Conservation (phyloP, 2,329 filamentous ascomycete genomes). For the Chaetomiaceae sp. region DNA sequence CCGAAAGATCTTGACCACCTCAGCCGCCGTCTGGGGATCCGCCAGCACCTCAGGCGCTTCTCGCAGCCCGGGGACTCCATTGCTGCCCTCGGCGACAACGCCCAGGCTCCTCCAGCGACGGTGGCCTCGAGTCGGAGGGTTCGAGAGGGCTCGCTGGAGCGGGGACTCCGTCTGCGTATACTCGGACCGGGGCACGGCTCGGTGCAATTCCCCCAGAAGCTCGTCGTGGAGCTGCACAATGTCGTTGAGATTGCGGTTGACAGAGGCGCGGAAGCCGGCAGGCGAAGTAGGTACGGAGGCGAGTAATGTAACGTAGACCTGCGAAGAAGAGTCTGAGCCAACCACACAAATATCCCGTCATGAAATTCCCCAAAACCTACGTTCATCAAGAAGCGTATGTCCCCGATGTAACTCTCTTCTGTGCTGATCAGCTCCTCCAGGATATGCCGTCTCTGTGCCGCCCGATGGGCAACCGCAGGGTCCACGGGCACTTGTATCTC, state of each 20-base stretch:
- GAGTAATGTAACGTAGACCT: constrained; percentile 73
- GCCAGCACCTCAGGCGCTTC: constrained; percentile 48
- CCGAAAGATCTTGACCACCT: constrained; percentile 57
- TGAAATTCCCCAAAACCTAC: constrained; percentile 46
- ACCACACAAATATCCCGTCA: neutral
- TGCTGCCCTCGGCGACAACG: constrained; percentile 39
- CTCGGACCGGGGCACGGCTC: constrained; percentile 63
- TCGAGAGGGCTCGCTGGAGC: constrained; percentile 18
- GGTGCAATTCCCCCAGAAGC: constrained; percentile 69
- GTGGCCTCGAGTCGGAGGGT: constrained; percentile 31
- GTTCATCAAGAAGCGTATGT: constrained; percentile 80
- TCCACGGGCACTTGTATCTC: constrained; percentile 41
- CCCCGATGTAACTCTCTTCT: constrained; percentile 83
- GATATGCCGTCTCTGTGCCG: constrained; percentile 70
- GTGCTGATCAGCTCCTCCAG: constrained; percentile 81
- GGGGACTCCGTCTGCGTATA: constrained; percentile 44
- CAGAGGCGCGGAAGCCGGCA: constrained; percentile 61
- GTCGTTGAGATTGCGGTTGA: constrained; percentile 73
- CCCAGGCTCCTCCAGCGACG: constrained; percentile 47
- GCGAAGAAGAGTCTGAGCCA: constrained; percentile 19
- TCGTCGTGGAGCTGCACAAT: constrained; percentile 81
- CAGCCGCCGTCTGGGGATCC: constrained; percentile 55
- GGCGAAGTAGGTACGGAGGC: constrained; percentile 64
- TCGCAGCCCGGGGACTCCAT: constrained; percentile 39
- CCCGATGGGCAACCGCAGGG: constrained; percentile 41